phyloP scores from a whole-genome alignment of 805 yeast genomes.

The Osmozyma mogii region DNA sequence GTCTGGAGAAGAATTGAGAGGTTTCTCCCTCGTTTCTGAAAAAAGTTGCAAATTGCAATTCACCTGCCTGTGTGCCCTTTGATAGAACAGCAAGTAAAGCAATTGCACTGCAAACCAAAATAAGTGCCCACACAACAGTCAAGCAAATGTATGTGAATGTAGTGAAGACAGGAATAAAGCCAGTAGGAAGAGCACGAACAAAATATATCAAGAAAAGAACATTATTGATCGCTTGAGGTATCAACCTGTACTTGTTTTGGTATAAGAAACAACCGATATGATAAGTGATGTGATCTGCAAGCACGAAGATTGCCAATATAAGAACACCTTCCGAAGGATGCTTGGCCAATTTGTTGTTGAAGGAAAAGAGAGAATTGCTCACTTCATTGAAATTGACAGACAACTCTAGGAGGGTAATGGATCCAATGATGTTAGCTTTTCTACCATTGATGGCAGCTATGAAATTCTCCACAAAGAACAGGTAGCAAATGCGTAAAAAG shows the following conservation, averaged over 20 bases:
- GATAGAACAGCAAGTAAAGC: conserved; percentile 52
- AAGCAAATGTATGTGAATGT: conserved; percentile 63
- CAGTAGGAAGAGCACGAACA: conserved; percentile 30
- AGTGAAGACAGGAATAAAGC: conserved; percentile 44
- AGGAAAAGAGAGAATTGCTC: conserved; percentile 30
- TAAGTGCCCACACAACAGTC: conserved; percentile 42
- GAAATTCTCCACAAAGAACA: conserved; percentile 61
- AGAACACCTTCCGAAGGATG: conserved; percentile 48
- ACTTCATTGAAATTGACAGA: conserved; percentile 72
- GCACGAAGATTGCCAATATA: conserved; percentile 45
- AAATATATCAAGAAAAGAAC: conserved; percentile 29
- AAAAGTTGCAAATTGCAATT: conserved; percentile 29
- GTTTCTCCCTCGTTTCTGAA: conserved; percentile 19
- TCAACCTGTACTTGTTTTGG: conserved; percentile 45
- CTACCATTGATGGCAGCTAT: conserved; percentile 47
- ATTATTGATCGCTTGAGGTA: conserved; percentile 59
- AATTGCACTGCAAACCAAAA: conserved; percentile 43
- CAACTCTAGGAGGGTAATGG: conserved; percentile 67
- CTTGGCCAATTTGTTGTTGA: conserved; percentile 11
- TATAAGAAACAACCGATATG: conserved; percentile 57
- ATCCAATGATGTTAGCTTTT: conserved; percentile 54
- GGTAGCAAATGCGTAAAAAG: conserved; percentile 49
- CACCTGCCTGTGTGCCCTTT: conserved; percentile 35
- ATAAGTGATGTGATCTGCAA: conserved; percentile 50
- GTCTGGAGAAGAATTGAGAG: conserved; percentile 13